Percentiles rank a stretch among this genome's conserved stretches.
phyloP scores from a whole-genome alignment of 164 flowering plant species.

The Magnolia officinalis region DNA sequence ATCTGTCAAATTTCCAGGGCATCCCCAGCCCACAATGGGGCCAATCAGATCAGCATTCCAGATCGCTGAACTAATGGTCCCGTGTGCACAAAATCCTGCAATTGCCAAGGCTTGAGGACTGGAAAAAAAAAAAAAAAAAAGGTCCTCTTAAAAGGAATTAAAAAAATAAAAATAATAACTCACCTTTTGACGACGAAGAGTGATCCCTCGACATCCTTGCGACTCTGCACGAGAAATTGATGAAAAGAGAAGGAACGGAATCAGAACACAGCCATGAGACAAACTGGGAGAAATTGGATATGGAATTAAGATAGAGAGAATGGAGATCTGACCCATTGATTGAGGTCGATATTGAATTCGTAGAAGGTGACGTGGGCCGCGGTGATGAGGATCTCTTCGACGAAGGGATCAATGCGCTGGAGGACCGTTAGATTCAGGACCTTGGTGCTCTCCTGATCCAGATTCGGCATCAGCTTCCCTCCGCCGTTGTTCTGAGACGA shows the following conservation, averaged over 20 bases:
- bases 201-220: conserved; percentile 96
- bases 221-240: conserved; percentile 55
- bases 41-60: background rate
- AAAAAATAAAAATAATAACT: too few relatives aligned
- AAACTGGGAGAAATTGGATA: background rate
- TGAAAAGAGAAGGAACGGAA: background rate
- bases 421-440: conserved; percentile 88
- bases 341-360: conserved; percentile 77
- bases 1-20: background rate
- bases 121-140: background rate
- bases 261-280: background rate
- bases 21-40: background rate
- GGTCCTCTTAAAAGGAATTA: too few relatives aligned
- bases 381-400: conserved; percentile 84
- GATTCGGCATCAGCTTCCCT: conserved; percentile 80
- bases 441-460: conserved; percentile 78
- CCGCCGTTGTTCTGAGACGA: background rate
- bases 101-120: background rate
- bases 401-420: conserved; percentile 76
- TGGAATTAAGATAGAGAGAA: background rate
- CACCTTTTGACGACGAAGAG: conserved; percentile 96
- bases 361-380: conserved; percentile 93
- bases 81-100: background rate
- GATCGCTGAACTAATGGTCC: background rate
- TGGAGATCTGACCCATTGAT: conserved; percentile 61